Evolutionary conservation across 441 rosid species (phyloP), one percentile per base, ranked within the genome.

Genomic region (Mallotus repandus): DNA sequence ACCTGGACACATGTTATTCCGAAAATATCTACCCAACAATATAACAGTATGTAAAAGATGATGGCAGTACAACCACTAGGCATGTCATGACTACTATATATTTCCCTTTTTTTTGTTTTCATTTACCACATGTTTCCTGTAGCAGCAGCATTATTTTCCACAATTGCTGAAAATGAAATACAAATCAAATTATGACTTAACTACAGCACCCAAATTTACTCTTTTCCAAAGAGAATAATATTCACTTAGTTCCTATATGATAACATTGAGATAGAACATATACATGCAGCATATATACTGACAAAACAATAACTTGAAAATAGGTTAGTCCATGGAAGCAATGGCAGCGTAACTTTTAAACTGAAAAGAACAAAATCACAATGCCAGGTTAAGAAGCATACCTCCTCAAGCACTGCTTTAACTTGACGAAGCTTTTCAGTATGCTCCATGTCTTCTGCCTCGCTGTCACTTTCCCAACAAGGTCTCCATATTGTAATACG

Each of bases 371-470:
- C 18, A 43, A 63, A 11, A 14, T 35, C 19, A 66, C n/a, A 9
- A 45, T 54, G 4, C 15, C 16, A 52, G 50, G 54, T 69, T 55
- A 68, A 57, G 22, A 53, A 59, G 67, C 68, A 67, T 79, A 94
- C 99, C 99, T 97, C 99, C 86, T 97, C 99, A 72, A 97, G 98
- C 63, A 97, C 99, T 69, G 99, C 99, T 88, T 97, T 97, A 48
- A 97, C 99, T 83, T 94, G 99, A 69, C 99, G 99, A 87, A 97
- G 95, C 87, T 97, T 97, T 83, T 97, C 99, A 80, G 99, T 98
- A 85, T 97, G 99, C 86, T 94, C 98, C 77, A 91, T 71, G 82
- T 93, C 99, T 80, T 97, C 99, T 70, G 99, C 97, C 84, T 97
- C 99, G 75, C 98, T 94, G 74, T 97, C 99, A 89, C 99, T 97